Conservation (phyloP, 1,284 basidiomycete genomes). For the Pholiota adiposa region DNA sequence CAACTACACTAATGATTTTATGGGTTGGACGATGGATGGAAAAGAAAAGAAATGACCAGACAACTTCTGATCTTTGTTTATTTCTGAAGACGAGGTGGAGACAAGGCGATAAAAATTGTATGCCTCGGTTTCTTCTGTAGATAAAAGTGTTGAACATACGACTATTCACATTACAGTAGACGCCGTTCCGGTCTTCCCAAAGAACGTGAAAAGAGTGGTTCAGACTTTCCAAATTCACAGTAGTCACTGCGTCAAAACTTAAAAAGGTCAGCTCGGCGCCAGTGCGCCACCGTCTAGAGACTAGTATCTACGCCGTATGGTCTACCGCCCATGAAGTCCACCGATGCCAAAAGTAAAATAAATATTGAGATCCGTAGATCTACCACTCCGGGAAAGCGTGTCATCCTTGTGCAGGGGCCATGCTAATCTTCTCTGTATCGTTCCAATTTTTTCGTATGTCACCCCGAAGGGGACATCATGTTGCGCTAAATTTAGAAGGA, state of each 20-base stretch:
- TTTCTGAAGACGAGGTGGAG: too few species aligned
- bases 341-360: conserved; percentile 29
- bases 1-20: not conserved
- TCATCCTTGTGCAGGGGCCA: conserved; percentile 57
- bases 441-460: conserved; percentile 52
- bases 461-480: conserved; percentile 42
- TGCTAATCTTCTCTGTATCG: conserved; percentile 55
- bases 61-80: not conserved
- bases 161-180: too few species aligned
- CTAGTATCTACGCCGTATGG: too few species aligned
- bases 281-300: too few species aligned
- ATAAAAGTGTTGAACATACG: too few species aligned
- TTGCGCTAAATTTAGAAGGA: not conserved
- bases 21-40: not conserved
- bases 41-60: not conserved
- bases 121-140: too few species aligned
- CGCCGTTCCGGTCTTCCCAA: too few species aligned
- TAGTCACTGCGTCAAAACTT: not conserved
- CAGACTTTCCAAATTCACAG: too few species aligned
- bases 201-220: too few species aligned
- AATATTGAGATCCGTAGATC: conserved; percentile 49
- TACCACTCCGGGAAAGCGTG: conserved; percentile 54
- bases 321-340: too few species aligned
- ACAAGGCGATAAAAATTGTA: too few species aligned
- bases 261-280: too few species aligned